Evolutionary conservation across 108 stramenopile genomes (phyloP).

Genomic region (Poteriospumella lacustris): DNA sequence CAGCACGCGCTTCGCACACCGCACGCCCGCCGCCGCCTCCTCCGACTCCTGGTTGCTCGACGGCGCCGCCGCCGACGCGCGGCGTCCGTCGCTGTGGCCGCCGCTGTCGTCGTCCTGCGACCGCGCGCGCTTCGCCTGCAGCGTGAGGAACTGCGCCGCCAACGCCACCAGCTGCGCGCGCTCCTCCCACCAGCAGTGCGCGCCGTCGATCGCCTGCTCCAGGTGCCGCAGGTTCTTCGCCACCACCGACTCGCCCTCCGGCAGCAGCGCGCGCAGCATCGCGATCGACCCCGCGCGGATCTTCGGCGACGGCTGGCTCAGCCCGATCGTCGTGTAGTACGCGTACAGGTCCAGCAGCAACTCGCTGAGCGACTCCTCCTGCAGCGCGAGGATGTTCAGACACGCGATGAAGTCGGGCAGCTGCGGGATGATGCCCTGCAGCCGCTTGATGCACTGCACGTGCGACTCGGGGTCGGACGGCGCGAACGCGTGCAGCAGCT

Average conservation of each 20-base stretch:
- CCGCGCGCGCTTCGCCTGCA: too few species aligned
- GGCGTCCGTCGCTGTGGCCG: too few species aligned
- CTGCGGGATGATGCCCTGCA: constrained; percentile 8
- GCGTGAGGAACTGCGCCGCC: neutral
- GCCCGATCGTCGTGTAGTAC: constrained; percentile 38
- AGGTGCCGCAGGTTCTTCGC: neutral
- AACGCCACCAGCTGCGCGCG: constrained; percentile 26
- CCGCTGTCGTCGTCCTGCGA: too few species aligned
- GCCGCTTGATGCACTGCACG: constrained; percentile 19
- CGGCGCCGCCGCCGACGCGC: too few species aligned
- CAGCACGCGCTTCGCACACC: too few species aligned
- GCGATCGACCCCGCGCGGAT: constrained; percentile 39
- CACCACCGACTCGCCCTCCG: neutral
- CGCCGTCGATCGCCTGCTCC: neutral
- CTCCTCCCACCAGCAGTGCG: constrained; percentile 34
- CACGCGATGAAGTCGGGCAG: neutral
- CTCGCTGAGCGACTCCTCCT: neutral
- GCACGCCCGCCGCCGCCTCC: too few species aligned
- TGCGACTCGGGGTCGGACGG: neutral
- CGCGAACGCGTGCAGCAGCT: constrained; percentile 5
- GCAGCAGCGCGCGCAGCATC: constrained; percentile 31
- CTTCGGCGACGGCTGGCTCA: constrained; percentile 3
- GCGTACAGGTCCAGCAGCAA: constrained; percentile 33
- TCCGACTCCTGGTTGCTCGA: too few species aligned
- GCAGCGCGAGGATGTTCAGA: constrained; percentile 2